Base-by-base conservation (phyloP, 192 early-diverging fungal genomes). In the Coemansia sp. region DNA sequence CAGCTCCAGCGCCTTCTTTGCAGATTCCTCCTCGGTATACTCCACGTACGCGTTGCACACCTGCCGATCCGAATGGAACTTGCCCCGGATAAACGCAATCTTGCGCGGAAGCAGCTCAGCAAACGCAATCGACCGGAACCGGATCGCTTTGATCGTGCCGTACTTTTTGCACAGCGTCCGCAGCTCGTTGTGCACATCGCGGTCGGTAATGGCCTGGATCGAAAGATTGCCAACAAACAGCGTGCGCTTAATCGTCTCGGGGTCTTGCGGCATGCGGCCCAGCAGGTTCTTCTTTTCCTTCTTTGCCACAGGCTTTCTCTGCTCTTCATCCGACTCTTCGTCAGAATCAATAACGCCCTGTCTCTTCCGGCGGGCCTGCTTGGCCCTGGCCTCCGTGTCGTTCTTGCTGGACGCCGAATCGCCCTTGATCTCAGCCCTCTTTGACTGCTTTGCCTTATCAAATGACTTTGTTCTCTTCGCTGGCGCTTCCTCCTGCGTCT, bases 201-300 rank as follows among this genome's bases (percentile, higher is more conserved):
- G 68, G n/a, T 92, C 87, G 25, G 84, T 75, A 45, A 86, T 81
- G 51, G 82, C 87, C 25, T 71, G 55, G 11, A 91, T 82, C 18
- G 88, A 74, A 44, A 98, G 71, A 65, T 98, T 98, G 25, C 96
- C 96, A n/a, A 98, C 83, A 81, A 97, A 98, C 16, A 89, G 64
- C n/a, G 96, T 95, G 42, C 94, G 84, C 44, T 72, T 77, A 25
- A 85, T 77, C 56, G 85, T 64, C 47, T 84, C 83, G 27, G 82
- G 71, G 38, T 86, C 85, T 30, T 82, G 57, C 18, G 56, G 62
- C 62, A 68, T 70, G 14, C 73, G 68, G 22, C 60, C 80, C 29
- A 62, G 52, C 56, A 65, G 52, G 8, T 21, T 35, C 56, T 67
- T 71, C 61, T 85, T 85, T 32, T 58, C 35, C 62, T 58, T 73